These are phyloP conservation scores for Pichia sp. DNA, from an alignment of 1,139 yeast species.

Conservation along the genomic window DNA sequence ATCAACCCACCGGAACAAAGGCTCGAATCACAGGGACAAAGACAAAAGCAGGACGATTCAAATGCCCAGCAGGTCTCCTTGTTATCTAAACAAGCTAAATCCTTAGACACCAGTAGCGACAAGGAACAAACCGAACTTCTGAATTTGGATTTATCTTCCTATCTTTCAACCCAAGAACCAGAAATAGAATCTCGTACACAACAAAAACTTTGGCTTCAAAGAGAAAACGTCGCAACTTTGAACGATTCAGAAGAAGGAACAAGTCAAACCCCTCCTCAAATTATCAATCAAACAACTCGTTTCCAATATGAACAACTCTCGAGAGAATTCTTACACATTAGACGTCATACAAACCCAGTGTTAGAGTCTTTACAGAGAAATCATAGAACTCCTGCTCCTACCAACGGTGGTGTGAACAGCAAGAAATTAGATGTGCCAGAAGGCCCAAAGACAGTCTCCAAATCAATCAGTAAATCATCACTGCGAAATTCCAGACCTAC, in stretches of 20 bases:
- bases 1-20: not conserved
- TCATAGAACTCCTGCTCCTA: constrained; percentile 23
- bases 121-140: constrained; percentile 4
- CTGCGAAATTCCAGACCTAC: not conserved
- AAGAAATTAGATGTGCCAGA: not conserved
- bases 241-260: constrained; percentile 25
- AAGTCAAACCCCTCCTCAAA: constrained; percentile 1
- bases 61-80: constrained; percentile 1
- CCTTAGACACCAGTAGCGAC: not conserved
- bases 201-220: constrained; percentile 77
- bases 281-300: constrained; percentile 32
- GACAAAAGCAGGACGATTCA: not conserved
- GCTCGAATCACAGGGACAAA: not conserved
- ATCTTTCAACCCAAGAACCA: constrained; percentile 23
- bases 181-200: constrained; percentile 72
- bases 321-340: constrained; percentile 67
- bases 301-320: constrained; percentile 76
- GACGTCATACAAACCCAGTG: constrained; percentile 69
- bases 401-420: constrained; percentile 21
- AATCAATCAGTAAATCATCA: not conserved
- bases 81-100: constrained; percentile 4
- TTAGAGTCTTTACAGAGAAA: constrained; percentile 50
- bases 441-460: not conserved
- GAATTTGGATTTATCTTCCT: constrained; percentile 22
- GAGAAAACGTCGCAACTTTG: constrained; percentile 47